Evolutionary conservation across 768 basidiomycete genomes (phyloP).

Genomic region (Hydnum rufescens): DNA sequence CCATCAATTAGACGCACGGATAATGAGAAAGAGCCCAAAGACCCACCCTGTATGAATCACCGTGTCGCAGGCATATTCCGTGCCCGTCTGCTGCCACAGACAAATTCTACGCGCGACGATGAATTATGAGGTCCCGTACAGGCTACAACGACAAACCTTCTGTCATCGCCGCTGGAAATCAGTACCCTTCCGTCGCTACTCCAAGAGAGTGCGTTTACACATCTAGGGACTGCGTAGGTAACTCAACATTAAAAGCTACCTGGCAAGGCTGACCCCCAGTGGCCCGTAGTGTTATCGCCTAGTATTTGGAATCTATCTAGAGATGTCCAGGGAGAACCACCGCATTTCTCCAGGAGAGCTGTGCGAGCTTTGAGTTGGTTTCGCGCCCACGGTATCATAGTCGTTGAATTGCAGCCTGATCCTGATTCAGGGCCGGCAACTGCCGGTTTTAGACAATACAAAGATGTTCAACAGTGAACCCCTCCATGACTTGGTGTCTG

Average conservation of each 20-base stretch:
- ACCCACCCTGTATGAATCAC: slow-evolving; percentile 6
- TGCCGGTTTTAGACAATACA: too few species aligned
- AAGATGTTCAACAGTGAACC: too few species aligned
- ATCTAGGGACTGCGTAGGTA: too few species aligned
- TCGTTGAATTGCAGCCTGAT: too few species aligned
- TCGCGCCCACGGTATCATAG: too few species aligned
- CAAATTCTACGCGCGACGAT: slow-evolving; percentile 54
- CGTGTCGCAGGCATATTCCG: slow-evolving; percentile 12
- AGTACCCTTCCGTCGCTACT: slow-evolving; percentile 17
- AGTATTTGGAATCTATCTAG: slow-evolving; percentile 57
- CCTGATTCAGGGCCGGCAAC: too few species aligned
- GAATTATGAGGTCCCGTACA: not conserved
- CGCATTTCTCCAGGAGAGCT: too few species aligned
- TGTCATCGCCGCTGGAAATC: slow-evolving; percentile 19
- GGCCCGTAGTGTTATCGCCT: too few species aligned
- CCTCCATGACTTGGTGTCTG: too few species aligned
- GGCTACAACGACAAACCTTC: slow-evolving; percentile 11
- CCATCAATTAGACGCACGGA: slow-evolving; percentile 45
- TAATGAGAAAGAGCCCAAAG: slow-evolving; percentile 24
- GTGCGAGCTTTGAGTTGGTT: too few species aligned
- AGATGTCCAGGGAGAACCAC: slow-evolving; percentile 14
- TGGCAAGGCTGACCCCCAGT: not conserved
- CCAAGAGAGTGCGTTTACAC: slow-evolving; percentile 21
- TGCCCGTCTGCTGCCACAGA: slow-evolving; percentile 50
- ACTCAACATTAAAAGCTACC: not conserved